Evolutionary conservation across 371 early-diverging fungal genomes (phyloP).

Genomic region (Spraguea lophii): DNA sequence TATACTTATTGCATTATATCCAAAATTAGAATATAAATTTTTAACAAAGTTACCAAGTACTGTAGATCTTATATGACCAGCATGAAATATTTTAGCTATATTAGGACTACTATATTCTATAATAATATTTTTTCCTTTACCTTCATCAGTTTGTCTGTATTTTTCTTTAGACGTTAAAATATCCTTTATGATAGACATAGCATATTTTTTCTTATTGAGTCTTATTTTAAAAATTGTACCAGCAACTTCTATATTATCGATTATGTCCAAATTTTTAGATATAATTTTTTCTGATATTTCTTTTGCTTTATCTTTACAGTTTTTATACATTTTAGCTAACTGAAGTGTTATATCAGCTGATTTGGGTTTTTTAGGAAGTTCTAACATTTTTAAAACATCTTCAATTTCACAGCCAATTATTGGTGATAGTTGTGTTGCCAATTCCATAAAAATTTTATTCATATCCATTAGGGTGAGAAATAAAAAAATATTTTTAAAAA

Average conservation of each 20-base stretch:
- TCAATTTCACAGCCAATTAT: no score
- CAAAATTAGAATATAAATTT: constrained; percentile 60
- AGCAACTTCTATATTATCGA: background rate
- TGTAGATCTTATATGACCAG: constrained; percentile 89
- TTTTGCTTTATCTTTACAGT: background rate
- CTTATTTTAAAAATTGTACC: background rate
- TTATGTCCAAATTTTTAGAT: background rate
- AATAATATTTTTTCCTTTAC: constrained; percentile 54
- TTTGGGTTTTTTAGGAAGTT: background rate
- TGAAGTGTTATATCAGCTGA: background rate
- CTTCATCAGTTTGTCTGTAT: constrained; percentile 15
- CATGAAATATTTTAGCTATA: constrained; percentile 98
- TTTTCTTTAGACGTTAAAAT: background rate
- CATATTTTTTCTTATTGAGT: background rate
- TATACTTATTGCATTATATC: constrained; percentile 63
- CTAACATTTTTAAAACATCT: background rate
- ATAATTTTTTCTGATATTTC: background rate
- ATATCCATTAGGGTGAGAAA: no score
- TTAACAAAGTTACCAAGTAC: constrained; percentile 82
- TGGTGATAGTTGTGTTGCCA: no score
- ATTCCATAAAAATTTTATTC: no score
- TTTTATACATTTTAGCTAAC: background rate
- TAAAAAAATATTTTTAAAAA: no score
- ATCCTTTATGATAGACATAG: background rate
- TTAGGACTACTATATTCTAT: constrained; percentile 90